Conservation (phyloP, 2,329 filamentous ascomycete species). For the Neurospora sp. region DNA sequence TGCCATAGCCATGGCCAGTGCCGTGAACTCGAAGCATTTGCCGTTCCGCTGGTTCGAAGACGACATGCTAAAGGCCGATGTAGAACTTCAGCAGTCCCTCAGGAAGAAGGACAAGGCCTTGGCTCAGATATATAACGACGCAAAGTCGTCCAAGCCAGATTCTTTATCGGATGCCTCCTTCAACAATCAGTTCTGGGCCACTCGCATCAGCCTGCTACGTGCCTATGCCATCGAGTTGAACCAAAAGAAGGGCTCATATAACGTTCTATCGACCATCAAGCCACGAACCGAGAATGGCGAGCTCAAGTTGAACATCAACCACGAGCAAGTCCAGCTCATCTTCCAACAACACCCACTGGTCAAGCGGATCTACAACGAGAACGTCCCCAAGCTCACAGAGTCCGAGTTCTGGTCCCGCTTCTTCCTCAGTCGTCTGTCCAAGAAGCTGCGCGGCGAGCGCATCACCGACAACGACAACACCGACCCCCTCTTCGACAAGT, state of each 20-base stretch:
- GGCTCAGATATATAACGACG: slow-evolving; percentile 79
- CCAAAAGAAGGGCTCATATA: slow-evolving; percentile 84
- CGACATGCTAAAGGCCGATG: slow-evolving; percentile 63
- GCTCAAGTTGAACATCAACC: slow-evolving; percentile 72
- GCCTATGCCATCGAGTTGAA: slow-evolving; percentile 82
- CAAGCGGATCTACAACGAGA: slow-evolving; percentile 84
- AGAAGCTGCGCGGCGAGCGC: slow-evolving; percentile 84
- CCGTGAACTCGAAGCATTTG: slow-evolving; percentile 41
- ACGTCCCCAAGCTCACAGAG: slow-evolving; percentile 72
- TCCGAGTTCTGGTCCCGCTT: slow-evolving; percentile 88
- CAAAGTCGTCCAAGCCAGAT: slow-evolving; percentile 72
- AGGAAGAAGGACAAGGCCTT: slow-evolving; percentile 70
- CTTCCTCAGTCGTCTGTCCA: slow-evolving; percentile 82
- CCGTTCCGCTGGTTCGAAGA: slow-evolving; percentile 70
- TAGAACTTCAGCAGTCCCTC: slow-evolving; percentile 77
- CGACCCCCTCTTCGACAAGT: slow-evolving; percentile 77
- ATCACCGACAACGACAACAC: slow-evolving; percentile 66
- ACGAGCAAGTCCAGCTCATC: slow-evolving; percentile 87
- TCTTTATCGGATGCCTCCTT: slow-evolving; percentile 73
- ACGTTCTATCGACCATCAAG: slow-evolving; percentile 85
- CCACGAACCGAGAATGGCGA: slow-evolving; percentile 65
- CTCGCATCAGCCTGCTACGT: slow-evolving; percentile 73
- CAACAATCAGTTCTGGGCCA: slow-evolving; percentile 90
- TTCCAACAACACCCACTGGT: slow-evolving; percentile 89
- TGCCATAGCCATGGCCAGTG: slow-evolving; percentile 69